Evolutionary conservation across 306 rosid genomes (phyloP).

Genomic region (Comarum palustre): DNA sequence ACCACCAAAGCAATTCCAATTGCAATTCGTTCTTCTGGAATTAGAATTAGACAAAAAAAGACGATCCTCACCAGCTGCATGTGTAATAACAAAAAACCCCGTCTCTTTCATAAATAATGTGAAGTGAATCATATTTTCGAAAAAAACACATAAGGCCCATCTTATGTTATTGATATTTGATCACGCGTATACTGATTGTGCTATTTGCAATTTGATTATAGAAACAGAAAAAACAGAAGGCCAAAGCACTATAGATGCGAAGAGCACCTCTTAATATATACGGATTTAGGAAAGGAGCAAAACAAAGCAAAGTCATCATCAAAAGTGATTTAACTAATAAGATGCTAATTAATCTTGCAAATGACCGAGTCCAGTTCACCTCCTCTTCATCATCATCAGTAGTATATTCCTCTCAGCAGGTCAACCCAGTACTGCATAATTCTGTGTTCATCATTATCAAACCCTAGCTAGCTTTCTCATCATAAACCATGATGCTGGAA

Average conservation of each 20-base stretch:
- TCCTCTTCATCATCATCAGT: conserved; percentile 22
- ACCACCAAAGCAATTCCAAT: conserved; percentile 38
- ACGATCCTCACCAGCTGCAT: conserved; percentile 38
- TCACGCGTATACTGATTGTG: too few species aligned
- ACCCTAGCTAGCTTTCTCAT: not conserved
- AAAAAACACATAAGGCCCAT: too few species aligned
- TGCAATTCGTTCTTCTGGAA: conserved; percentile 32
- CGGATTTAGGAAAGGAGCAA: not conserved
- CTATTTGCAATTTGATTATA: not conserved
- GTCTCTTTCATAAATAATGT: conserved; percentile 21
- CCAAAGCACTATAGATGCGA: not conserved
- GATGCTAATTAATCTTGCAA: conserved; percentile 16
- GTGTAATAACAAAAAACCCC: not conserved
- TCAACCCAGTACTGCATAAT: conserved; percentile 28
- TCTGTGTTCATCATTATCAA: not conserved
- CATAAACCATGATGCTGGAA: not conserved
- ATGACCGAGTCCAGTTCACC: conserved; percentile 36
- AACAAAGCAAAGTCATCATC: not conserved
- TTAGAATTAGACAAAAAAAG: conserved; percentile 23
- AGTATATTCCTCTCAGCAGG: conserved; percentile 13
- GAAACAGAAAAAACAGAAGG: not conserved
- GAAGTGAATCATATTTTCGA: too few species aligned
- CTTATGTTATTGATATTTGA: too few species aligned
- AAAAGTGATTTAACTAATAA: not conserved
- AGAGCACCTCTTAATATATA: not conserved